Conservation (phyloP, 371 early-diverging fungal genomes). For the Lichtheimia hyalospora region DNA sequence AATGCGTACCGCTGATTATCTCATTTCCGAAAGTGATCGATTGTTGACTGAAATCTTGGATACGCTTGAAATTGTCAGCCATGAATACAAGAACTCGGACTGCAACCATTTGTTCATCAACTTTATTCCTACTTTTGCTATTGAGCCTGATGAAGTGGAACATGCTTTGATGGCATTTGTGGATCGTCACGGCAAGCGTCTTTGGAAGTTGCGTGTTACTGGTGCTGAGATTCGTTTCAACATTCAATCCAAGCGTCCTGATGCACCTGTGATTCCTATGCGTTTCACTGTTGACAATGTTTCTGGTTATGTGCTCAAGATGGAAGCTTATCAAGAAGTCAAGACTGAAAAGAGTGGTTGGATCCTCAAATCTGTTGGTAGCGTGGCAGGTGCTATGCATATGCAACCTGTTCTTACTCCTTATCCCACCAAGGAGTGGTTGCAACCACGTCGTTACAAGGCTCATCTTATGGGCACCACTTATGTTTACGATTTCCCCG, state of each 20-base stretch:
- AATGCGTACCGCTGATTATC: slow-evolving; percentile 87
- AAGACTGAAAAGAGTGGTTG: slow-evolving; percentile 70
- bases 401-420: slow-evolving; percentile 80
- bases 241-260: slow-evolving; percentile 67
- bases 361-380: slow-evolving; percentile 73
- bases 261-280: slow-evolving; percentile 76
- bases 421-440: slow-evolving; percentile 92
- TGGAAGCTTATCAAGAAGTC: slow-evolving; percentile 91
- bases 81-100: slow-evolving; percentile 90
- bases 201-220: slow-evolving; percentile 94
- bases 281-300: slow-evolving; percentile 92
- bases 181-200: slow-evolving; percentile 91
- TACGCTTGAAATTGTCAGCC: slow-evolving; percentile 88
- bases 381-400: slow-evolving; percentile 82
- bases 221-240: slow-evolving; percentile 94
- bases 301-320: slow-evolving; percentile 89
- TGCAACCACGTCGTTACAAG: slow-evolving; percentile 97
- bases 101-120: slow-evolving; percentile 98
- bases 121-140: slow-evolving; percentile 93
- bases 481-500: slow-evolving; percentile 97
- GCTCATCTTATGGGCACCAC: slow-evolving; percentile 98
- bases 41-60: slow-evolving; percentile 92
- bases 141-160: slow-evolving; percentile 85
- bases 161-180: slow-evolving; percentile 86
- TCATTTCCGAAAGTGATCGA: slow-evolving; percentile 92